Percentiles rank a stretch among this genome's conserved stretches.
Conservation (phyloP, 2,329 filamentous ascomycete species). For the Myriosclerotinia scirpicola region DNA sequence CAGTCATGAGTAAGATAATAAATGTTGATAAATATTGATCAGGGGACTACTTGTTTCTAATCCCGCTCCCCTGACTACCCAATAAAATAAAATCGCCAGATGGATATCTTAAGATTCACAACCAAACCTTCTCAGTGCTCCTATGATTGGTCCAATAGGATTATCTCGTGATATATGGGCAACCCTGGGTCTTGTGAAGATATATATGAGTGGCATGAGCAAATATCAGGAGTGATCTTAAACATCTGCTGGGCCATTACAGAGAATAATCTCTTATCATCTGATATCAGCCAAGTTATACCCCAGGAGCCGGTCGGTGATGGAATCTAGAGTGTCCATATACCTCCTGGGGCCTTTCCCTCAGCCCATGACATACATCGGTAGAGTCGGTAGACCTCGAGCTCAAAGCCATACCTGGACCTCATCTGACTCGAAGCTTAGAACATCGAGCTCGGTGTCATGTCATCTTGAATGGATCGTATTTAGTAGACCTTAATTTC, state of each 20-base stretch:
- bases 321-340: background rate
- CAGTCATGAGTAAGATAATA: background rate
- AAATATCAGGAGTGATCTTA: background rate
- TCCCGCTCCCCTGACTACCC: background rate
- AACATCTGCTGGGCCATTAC: background rate
- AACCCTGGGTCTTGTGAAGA: slow-evolving; percentile 23
- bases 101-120: background rate
- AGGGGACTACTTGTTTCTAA: background rate
- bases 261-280: background rate
- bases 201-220: background rate
- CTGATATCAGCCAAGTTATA: background rate
- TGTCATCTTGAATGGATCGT: background rate
- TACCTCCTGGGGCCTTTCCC: background rate
- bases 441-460: background rate
- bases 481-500: slow-evolving; percentile 24
- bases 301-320: background rate
- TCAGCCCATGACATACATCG: background rate
- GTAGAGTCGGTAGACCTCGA: background rate
- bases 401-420: background rate
- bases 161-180: slow-evolving; percentile 28
- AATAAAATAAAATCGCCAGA: background rate
- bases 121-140: background rate
- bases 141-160: background rate
- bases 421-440: slow-evolving; percentile 1
- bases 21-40: background rate